Base-by-base conservation (phyloP, 2,329 filamentous ascomycete species). In the Diaporthe capsici region DNA sequence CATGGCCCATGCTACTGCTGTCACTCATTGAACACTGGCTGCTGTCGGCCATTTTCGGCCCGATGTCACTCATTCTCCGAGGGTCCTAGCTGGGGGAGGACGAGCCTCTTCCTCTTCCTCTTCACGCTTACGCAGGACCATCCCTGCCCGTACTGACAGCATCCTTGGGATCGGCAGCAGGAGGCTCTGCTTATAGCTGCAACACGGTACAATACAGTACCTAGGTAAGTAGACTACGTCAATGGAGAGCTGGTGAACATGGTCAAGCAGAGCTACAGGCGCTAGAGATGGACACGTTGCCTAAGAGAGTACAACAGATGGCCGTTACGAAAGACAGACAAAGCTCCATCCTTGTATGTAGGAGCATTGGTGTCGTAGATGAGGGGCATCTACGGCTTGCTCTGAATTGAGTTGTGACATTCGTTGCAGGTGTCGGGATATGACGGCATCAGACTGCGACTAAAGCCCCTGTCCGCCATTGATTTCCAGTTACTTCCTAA, bases 11-110 rank as follows among this genome's bases (percentile, higher is more conserved):
- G 4, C 20, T 37, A n/a, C n/a, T 28, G 63, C 44, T 17, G 57
- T 39, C 57, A 12, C 17, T 44, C 37, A 39, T 5, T 44, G 60
- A 28, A 28, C 15, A 25, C 10, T 49, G 8, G 22, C 1, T 37
- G 22, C 8, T n/a, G 44, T 53, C 65, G 65, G 65, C 65, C 65
- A 42, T 53, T 70, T 28, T 70, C 65, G 65, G 65, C 65, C 65
- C 65, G 65, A 55, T 42, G 65, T 42, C 31, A 55, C 49, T 42
- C 17, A 13, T 28, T 28, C 15, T 3, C 28, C 15, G 47, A 25
- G 60, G 39, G n/a, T 28, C 3, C n/a, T 28, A 31, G n/a, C n/a
- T 31, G 17, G 42, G n/a, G 53, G 51, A 55, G 51, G 28, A 57
- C 31, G 31, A 34, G 53, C 28, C 61, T 65, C 42, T 39, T 60